Evolutionary conservation across 169 alveolate species (phyloP).

Genomic region (Plasmodium billcollinsi): DNA sequence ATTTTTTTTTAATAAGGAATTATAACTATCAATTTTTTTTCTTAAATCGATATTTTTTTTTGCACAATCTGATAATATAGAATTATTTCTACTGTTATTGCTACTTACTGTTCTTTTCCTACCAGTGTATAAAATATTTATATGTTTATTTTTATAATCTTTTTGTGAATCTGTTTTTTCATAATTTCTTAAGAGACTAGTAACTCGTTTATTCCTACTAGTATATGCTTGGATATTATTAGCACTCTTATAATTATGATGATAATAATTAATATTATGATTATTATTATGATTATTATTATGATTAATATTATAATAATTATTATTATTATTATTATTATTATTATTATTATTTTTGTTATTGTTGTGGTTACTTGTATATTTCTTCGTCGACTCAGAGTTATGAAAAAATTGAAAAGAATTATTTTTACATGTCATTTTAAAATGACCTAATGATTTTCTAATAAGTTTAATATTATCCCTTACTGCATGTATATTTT

Average conservation of each 20-base stretch:
- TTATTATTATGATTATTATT: neutral
- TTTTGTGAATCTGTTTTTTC: neutral
- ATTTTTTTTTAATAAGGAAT: neutral
- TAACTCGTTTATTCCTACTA: constrained; percentile 24
- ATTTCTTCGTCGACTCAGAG: neutral
- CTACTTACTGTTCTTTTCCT: constrained; percentile 25
- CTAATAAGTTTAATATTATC: constrained; percentile 52
- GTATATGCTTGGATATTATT: neutral
- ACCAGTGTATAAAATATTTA: neutral
- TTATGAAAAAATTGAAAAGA: constrained; percentile 12
- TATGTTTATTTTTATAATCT: neutral
- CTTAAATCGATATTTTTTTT: constrained; percentile 24
- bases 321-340: neutral
- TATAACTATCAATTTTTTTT: constrained; percentile 28
- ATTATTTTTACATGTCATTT: constrained; percentile 26
- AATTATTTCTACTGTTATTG: constrained; percentile 12
- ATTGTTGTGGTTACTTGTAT: neutral
- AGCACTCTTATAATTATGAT: no score
- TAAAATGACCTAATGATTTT: constrained; percentile 45
- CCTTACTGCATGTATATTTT: constrained; percentile 54
- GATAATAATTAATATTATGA: neutral
- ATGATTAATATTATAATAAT: neutral
- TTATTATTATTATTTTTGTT: neutral
- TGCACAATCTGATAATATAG: constrained; percentile 18
- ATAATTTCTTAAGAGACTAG: constrained; percentile 16